These are phyloP conservation scores for Agastache rugosa DNA, from an alignment of 257 asterid genomes.

Conservation along the genomic window DNA sequence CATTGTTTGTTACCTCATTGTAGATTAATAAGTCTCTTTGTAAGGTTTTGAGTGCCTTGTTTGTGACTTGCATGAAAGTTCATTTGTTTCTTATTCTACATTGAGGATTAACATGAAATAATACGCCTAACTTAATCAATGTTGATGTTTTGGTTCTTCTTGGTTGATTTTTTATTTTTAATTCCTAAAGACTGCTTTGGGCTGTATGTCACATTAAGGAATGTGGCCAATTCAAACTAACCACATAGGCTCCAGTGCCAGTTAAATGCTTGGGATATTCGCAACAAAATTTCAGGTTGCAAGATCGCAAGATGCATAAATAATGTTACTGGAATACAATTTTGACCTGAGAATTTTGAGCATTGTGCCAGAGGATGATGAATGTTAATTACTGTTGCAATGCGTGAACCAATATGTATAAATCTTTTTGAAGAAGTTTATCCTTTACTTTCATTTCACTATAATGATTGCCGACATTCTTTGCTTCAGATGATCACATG, in stretches of 20 bases:
- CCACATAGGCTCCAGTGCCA: background rate
- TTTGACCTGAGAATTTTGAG: background rate
- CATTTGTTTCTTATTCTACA: background rate
- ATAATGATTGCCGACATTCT: background rate
- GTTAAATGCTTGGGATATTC: background rate
- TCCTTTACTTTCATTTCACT: background rate
- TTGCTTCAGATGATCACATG: constrained; percentile 2
- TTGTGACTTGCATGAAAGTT: background rate
- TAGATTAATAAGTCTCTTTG: background rate
- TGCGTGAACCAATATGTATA: too few species aligned
- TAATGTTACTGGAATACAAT: background rate
- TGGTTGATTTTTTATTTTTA: background rate
- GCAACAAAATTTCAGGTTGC: background rate
- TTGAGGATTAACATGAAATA: background rate
- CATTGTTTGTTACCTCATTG: constrained; percentile 4
- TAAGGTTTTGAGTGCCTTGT: constrained; percentile 13
- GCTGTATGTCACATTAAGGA: background rate
- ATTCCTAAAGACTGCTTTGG: background rate
- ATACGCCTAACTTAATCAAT: background rate
- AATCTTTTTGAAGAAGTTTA: too few species aligned
- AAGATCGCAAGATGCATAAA: background rate
- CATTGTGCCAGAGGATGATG: background rate
- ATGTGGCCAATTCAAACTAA: background rate
- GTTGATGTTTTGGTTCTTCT: background rate
- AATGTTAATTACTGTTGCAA: too few species aligned